Percentiles rank a stretch among this genome's conserved stretches.
phyloP scores from a whole-genome alignment of 495 filamentous ascomycete species.

The Lophiotrema nucula region DNA sequence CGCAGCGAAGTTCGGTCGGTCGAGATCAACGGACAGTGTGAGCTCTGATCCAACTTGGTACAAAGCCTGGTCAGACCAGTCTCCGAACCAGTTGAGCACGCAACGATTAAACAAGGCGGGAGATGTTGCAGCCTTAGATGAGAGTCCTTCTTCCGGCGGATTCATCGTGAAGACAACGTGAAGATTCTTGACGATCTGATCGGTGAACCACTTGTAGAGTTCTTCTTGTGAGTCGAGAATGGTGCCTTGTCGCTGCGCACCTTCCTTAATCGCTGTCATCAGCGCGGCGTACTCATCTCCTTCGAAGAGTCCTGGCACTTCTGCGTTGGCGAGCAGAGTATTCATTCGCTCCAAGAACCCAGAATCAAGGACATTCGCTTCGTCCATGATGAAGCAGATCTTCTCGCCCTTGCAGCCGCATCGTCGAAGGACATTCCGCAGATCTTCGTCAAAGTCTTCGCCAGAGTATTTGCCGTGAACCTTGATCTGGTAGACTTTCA shows the following conservation, averaged over 20 bases:
- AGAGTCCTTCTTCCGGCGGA: constrained; percentile 91
- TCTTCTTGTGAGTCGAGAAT: constrained; percentile 97
- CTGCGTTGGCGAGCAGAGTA: constrained; percentile 93
- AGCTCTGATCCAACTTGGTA: constrained; percentile 97
- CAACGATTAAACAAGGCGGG: constrained; percentile 98
- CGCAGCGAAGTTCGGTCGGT: constrained; percentile 77
- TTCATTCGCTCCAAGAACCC: constrained; percentile 99
- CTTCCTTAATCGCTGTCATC: constrained; percentile 98
- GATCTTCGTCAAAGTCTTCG: constrained; percentile 97
- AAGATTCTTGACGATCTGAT: constrained; percentile 97
- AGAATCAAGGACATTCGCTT: constrained; percentile 96
- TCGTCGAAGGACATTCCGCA: constrained; percentile 86
- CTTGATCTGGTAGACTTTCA: constrained; percentile 99
- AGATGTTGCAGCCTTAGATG: constrained; percentile 93
- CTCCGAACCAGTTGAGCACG: constrained; percentile 98
- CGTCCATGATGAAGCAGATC: constrained; percentile 99
- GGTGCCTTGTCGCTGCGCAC: constrained; percentile 91
- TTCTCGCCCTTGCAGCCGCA: constrained; percentile 98
- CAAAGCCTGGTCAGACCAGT: constrained; percentile 98
- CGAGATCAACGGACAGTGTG: constrained; percentile 91
- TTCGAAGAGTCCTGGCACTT: constrained; percentile 97
- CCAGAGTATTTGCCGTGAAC: constrained; percentile 98
- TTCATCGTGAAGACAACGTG: constrained; percentile 99
- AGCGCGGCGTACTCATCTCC: constrained; percentile 92
- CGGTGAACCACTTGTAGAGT: constrained; percentile 99